A percentile compares a stretch with the other conserved stretches of the same genome.
These are phyloP conservation scores for Blastocystis sp. DNA, from an alignment of 352 stramenopile genomes.

Conservation along the genomic window DNA sequence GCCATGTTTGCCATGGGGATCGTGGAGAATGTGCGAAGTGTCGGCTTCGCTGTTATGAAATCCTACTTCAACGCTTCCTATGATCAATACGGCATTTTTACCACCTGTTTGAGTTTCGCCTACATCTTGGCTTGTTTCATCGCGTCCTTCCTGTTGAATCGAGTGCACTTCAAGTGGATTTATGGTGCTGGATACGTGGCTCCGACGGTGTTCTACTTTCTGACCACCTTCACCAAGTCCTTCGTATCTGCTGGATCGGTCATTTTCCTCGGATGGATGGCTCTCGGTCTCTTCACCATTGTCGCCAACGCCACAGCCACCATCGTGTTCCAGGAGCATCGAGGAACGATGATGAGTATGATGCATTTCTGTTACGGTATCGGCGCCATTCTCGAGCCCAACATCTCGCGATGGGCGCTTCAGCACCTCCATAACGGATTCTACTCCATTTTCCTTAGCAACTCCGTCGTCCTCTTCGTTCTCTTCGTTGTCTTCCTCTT, in stretches of 20 bases:
- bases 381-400: neutral
- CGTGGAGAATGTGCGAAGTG: neutral
- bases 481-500: neutral
- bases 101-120: neutral
- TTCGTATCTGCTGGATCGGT: neutral
- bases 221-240: neutral
- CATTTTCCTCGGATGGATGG: conserved; percentile 8
- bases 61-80: neutral
- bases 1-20: neutral
- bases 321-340: neutral
- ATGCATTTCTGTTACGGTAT: conserved; percentile 35
- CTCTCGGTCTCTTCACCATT: neutral
- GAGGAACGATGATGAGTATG: conserved; percentile 28
- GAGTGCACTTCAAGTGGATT: neutral
- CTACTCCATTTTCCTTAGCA: conserved; percentile 4
- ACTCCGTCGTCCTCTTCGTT: neutral
- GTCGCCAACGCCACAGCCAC: neutral
- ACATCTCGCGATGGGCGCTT: neutral
- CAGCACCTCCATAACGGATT: neutral
- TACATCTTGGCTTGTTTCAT: neutral
- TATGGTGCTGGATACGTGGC: neutral
- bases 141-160: neutral
- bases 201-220: neutral
- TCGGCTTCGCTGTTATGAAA: conserved; percentile 3
- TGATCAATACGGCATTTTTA: conserved; percentile 4